phyloP scores from a whole-genome alignment of 176 grass and related monocot species.

The Cenchrus americanus region DNA sequence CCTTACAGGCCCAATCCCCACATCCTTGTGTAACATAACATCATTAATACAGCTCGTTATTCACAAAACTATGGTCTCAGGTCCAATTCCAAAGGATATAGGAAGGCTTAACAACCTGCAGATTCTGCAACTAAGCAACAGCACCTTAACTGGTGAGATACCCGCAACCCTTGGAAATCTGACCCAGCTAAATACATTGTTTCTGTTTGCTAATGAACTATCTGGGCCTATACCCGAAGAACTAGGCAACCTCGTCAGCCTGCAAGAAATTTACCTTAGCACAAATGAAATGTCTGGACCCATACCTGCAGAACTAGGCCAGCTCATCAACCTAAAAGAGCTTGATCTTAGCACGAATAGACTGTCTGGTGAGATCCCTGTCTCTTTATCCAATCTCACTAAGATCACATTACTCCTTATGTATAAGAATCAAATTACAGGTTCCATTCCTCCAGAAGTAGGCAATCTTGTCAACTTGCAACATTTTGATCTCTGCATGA shows the following conservation, averaged over 20 bases:
- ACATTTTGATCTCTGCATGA: too few relatives aligned
- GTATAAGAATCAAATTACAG: too few relatives aligned
- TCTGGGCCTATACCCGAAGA: constrained; percentile 25
- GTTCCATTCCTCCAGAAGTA: too few relatives aligned
- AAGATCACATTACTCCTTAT: too few relatives aligned
- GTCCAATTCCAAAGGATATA: neutral
- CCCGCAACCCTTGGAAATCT: constrained; percentile 17
- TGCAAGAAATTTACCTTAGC: too few relatives aligned
- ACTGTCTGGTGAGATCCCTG: too few relatives aligned
- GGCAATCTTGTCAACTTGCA: too few relatives aligned
- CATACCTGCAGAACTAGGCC: too few relatives aligned
- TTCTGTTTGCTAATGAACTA: neutral
- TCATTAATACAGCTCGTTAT: neutral
- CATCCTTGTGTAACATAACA: neutral
- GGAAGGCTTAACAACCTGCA: neutral
- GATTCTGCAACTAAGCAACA: neutral
- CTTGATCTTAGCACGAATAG: too few relatives aligned
- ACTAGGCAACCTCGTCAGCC: constrained; percentile 12
- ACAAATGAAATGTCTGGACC: too few relatives aligned
- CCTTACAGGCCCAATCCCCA: constrained; percentile 34
- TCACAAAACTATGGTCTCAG: neutral
- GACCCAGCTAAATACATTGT: neutral
- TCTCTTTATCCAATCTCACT: too few relatives aligned
- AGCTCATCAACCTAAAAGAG: too few relatives aligned
- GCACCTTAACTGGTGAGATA: neutral